A percentile compares a stretch with the other conserved stretches of the same genome.
Evolutionary conservation across 139 green algal genomes (phyloP).

Genomic region (Chlorella sorokiniana): DNA sequence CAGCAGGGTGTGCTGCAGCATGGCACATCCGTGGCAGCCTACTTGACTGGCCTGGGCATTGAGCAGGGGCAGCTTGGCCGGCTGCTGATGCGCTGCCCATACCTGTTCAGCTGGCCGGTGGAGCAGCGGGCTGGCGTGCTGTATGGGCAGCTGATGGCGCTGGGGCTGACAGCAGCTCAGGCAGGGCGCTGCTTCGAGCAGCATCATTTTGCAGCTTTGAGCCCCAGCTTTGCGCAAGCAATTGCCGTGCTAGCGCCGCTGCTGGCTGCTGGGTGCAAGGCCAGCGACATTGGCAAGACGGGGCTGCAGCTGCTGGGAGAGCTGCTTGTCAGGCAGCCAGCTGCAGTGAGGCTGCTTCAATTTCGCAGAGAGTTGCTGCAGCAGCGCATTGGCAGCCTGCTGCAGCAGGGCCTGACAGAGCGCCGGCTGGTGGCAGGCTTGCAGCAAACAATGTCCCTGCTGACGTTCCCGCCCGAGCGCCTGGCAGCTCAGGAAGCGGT

Average conservation of each 20-base stretch:
- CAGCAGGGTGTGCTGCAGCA: background rate
- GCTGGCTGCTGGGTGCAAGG: constrained; percentile 1
- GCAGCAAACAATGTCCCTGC: background rate
- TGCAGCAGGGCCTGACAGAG: background rate
- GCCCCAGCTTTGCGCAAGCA: background rate
- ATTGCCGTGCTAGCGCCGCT: background rate
- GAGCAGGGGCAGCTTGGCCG: background rate
- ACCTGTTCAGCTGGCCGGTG: background rate
- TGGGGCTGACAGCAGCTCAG: background rate
- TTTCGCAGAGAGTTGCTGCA: background rate
- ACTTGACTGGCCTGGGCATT: background rate
- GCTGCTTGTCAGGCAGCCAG: background rate
- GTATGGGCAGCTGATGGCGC: background rate
- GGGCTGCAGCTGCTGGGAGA: background rate
- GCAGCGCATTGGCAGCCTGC: background rate
- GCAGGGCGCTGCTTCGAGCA: background rate
- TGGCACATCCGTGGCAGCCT: background rate
- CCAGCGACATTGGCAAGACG: background rate
- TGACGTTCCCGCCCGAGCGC: background rate
- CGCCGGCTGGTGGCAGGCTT: background rate
- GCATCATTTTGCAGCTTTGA: background rate
- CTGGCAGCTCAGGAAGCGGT: background rate
- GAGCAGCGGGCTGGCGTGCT: background rate
- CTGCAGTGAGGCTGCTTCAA: background rate
- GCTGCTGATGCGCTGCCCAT: background rate